These are phyloP conservation scores for Schizosaccharomyces cryophilus DNA, from an alignment of 805 yeast genomes.

Conservation along the genomic window DNA sequence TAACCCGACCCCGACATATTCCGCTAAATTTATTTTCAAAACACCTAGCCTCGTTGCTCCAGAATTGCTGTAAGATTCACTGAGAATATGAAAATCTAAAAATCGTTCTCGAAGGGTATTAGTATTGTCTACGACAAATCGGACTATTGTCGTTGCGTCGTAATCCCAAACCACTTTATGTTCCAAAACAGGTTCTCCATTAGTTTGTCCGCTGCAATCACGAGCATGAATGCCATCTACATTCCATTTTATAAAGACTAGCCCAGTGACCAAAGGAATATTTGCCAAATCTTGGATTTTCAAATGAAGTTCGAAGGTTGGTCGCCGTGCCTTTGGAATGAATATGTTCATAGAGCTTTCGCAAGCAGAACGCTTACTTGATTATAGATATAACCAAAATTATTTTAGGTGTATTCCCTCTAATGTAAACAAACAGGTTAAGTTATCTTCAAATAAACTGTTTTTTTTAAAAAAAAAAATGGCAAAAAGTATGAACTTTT, in stretches of 20 bases:
- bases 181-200: neutral
- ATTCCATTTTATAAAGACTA: neutral
- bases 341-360: neutral
- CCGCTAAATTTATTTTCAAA: neutral
- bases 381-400: neutral
- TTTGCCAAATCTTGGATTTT: neutral
- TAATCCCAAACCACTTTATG: neutral
- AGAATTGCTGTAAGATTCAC: neutral
- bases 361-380: neutral
- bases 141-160: neutral
- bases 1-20: neutral
- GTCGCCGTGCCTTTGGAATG: neutral
- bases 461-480: no score
- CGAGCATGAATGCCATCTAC: neutral
- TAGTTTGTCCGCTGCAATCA: neutral
- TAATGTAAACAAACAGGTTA: neutral
- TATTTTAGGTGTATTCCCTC: neutral
- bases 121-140: neutral
- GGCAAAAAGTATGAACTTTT: no score
- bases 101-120: neutral
- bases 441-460: neutral
- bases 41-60: neutral
- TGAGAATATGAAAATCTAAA: neutral
- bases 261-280: slow-evolving; percentile 1
- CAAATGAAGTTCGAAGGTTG: neutral